These are phyloP conservation scores for Xylaria nigripes DNA, from an alignment of 495 filamentous ascomycete species.

Conservation along the genomic window DNA sequence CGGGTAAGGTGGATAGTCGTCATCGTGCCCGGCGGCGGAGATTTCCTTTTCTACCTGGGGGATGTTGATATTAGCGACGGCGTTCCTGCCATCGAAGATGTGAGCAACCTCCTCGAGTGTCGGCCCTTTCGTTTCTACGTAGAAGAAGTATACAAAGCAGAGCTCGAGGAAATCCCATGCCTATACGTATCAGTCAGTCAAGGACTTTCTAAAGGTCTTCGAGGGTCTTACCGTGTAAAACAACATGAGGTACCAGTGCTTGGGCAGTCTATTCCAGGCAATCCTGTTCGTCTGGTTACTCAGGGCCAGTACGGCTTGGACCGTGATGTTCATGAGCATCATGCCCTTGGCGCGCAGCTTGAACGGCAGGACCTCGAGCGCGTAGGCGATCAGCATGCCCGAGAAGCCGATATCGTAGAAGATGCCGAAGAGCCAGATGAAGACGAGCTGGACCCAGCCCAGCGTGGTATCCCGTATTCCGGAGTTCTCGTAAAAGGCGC, in stretches of 20 bases:
- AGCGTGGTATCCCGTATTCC: constrained; percentile 31
- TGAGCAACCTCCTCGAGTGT: constrained; percentile 56
- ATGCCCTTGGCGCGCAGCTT: constrained; percentile 63
- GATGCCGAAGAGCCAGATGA: constrained; percentile 55
- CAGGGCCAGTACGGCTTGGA: constrained; percentile 52
- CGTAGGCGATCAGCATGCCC: constrained; percentile 56
- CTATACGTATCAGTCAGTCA: constrained; percentile 13
- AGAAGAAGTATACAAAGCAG: constrained; percentile 58
- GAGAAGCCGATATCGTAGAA: constrained; percentile 56
- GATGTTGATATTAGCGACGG: constrained; percentile 43
- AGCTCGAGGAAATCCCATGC: constrained; percentile 52
- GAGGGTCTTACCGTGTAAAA: constrained; percentile 46
- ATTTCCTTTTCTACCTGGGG: constrained; percentile 42
- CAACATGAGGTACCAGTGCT: constrained; percentile 54
- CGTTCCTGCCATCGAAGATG: constrained; percentile 51
- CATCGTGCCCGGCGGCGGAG: constrained; percentile 28
- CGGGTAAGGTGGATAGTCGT: constrained; percentile 12
- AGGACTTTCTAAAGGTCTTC: background rate
- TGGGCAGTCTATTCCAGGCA: constrained; percentile 46
- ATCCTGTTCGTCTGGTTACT: constrained; percentile 55
- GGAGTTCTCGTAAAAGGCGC: constrained; percentile 45
- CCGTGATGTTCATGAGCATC: constrained; percentile 55
- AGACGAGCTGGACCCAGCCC: constrained; percentile 46
- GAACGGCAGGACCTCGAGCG: constrained; percentile 60
- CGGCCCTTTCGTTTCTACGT: constrained; percentile 56